Evolutionary conservation across 1,139 yeast genomes (phyloP).

Genomic region (Pichiaceae sp.): DNA sequence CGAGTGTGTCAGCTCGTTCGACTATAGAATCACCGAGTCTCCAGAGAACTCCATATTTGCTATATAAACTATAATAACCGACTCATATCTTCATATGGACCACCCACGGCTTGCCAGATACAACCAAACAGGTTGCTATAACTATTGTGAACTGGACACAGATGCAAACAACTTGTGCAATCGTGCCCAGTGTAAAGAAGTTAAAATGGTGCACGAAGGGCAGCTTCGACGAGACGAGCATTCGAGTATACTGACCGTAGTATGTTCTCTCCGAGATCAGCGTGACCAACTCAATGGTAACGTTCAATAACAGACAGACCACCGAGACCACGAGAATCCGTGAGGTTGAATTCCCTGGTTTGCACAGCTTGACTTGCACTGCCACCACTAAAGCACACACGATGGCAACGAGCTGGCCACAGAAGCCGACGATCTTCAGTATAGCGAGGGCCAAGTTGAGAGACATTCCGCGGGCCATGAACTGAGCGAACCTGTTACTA

Average conservation of each 20-base stretch:
- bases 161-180: background rate
- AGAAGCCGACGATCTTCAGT: slow-evolving; percentile 1
- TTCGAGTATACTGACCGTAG: background rate
- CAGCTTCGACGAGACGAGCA: background rate
- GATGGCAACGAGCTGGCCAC: background rate
- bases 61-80: slow-evolving; percentile 16
- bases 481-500: background rate
- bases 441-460: background rate
- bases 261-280: background rate
- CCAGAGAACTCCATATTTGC: slow-evolving; percentile 49
- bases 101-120: slow-evolving; percentile 1
- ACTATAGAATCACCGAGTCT: slow-evolving; percentile 57
- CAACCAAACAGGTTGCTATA: background rate
- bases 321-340: background rate
- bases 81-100: background rate
- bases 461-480: background rate
- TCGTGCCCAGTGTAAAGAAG: slow-evolving; percentile 1
- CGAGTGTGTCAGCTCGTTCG: slow-evolving; percentile 44
- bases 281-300: background rate
- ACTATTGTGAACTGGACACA: background rate
- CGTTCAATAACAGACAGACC: background rate
- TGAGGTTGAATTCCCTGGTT: background rate
- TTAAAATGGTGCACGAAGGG: slow-evolving; percentile 1
- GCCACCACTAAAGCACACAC: too few relatives aligned
- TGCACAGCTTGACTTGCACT: too few relatives aligned